Percentiles rank a stretch among this genome's conserved stretches.
phyloP scores from a whole-genome alignment of 1,284 basidiomycete genomes.

The Schizopora paradoxa region DNA sequence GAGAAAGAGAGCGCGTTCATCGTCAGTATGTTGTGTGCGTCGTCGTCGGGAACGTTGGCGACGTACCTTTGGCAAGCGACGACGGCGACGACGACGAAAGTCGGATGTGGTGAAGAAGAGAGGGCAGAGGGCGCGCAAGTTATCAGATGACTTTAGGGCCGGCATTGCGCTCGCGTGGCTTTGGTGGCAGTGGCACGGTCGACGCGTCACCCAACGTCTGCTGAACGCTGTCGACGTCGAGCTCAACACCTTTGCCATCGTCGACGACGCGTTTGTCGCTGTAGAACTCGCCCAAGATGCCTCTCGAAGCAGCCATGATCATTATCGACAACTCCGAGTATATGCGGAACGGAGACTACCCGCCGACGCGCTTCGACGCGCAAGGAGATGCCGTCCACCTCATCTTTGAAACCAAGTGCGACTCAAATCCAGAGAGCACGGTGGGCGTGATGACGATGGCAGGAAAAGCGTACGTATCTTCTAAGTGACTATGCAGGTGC shows the following conservation, averaged over 20 bases:
- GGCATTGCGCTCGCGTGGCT: not conserved
- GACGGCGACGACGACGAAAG: slow-evolving; percentile 9
- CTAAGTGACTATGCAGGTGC: slow-evolving; percentile 4
- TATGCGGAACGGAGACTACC: slow-evolving; percentile 95
- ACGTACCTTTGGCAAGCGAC: slow-evolving; percentile 12
- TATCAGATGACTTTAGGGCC: slow-evolving; percentile 12
- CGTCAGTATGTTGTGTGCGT: not conserved
- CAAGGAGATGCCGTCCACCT: slow-evolving; percentile 90
- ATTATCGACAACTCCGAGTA: slow-evolving; percentile 92
- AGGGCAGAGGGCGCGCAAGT: slow-evolving; percentile 15
- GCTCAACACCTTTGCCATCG: not conserved
- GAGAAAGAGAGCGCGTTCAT: not conserved
- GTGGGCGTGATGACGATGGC: slow-evolving; percentile 99
- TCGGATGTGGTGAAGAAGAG: slow-evolving; percentile 8
- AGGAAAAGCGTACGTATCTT: slow-evolving; percentile 71
- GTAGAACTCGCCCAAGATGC: slow-evolving; percentile 56
- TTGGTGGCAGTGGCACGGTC: not conserved
- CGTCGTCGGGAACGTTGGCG: not conserved
- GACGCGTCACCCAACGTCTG: slow-evolving; percentile 13
- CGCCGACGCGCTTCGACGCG: slow-evolving; percentile 82
- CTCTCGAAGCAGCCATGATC: slow-evolving; percentile 91
- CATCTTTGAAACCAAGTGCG: slow-evolving; percentile 90
- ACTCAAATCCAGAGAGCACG: slow-evolving; percentile 95
- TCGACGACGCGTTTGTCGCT: not conserved
- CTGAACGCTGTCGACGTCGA: not conserved